Evolutionary conservation across 1,284 basidiomycete species (phyloP).

Genomic region (Malassezia japonica): DNA sequence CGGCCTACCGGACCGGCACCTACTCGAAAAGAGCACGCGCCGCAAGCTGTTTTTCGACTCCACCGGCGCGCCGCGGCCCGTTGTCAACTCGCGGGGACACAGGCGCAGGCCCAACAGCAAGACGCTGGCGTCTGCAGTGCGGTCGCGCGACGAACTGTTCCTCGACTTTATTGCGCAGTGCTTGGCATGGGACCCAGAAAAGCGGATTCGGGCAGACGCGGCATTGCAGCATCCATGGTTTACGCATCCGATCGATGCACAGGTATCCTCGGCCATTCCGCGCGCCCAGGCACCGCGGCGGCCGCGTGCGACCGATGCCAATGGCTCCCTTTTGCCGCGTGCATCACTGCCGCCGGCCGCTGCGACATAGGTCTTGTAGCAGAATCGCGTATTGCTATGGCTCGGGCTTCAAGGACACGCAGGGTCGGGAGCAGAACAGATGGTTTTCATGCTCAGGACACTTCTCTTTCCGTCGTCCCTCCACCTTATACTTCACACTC

Average conservation of each 20-base stretch:
- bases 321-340: slow-evolving; percentile 12
- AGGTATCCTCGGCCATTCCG: not conserved
- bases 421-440: too few species aligned
- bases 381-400: too few species aligned
- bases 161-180: slow-evolving; percentile 78
- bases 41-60: slow-evolving; percentile 95
- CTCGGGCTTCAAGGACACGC: too few species aligned
- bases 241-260: not conserved
- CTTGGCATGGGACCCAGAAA: slow-evolving; percentile 93
- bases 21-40: slow-evolving; percentile 84
- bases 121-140: slow-evolving; percentile 74
- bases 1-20: slow-evolving; percentile 85
- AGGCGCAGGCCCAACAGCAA: slow-evolving; percentile 81
- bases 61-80: slow-evolving; percentile 78
- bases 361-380: too few species aligned
- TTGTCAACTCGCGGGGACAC: slow-evolving; percentile 92
- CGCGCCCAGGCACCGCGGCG: not conserved
- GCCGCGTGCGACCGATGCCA: not conserved
- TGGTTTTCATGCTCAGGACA: too few species aligned
- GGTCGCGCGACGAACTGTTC: slow-evolving; percentile 68
- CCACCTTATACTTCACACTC: too few species aligned
- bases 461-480: too few species aligned
- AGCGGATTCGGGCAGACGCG: slow-evolving; percentile 82
- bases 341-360: slow-evolving; percentile 1
- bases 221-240: slow-evolving; percentile 54